Percentiles rank a stretch among this genome's conserved stretches.
These are phyloP conservation scores for Corniculantispora saksenae DNA, from an alignment of 2,329 filamentous ascomycete species.

Conservation along the genomic window DNA sequence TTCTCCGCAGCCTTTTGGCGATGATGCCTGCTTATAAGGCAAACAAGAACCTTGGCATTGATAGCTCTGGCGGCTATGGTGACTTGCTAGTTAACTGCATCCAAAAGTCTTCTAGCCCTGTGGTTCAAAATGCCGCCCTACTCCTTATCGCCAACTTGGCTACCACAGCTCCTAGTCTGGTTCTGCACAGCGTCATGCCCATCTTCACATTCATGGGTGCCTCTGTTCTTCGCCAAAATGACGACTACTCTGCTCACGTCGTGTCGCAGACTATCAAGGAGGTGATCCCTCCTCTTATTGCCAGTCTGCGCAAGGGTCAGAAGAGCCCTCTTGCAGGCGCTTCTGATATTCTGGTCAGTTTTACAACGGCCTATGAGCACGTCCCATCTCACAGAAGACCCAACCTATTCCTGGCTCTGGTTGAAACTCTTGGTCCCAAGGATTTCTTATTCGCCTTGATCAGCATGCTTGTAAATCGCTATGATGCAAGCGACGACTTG, in stretches of 20 bases:
- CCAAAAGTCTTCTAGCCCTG: constrained; percentile 84
- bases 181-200: constrained; percentile 97
- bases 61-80: constrained; percentile 77
- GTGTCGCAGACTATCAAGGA: constrained; percentile 93
- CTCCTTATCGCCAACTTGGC: constrained; percentile 86
- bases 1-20: constrained; percentile 76
- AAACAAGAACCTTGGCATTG: constrained; percentile 64
- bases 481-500: constrained; percentile 74
- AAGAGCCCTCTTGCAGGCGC: constrained; percentile 78
- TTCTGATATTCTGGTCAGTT: constrained; percentile 89
- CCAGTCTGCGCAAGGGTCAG: constrained; percentile 78
- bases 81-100: constrained; percentile 94
- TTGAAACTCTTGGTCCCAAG: constrained; percentile 79
- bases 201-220: constrained; percentile 98
- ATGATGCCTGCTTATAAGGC: constrained; percentile 78
- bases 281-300: constrained; percentile 88
- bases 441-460: constrained; percentile 88
- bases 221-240: constrained; percentile 86
- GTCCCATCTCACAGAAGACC: constrained; percentile 85
- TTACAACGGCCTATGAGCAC: constrained; percentile 94
- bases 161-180: constrained; percentile 82
- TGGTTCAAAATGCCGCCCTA: constrained; percentile 89
- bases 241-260: constrained; percentile 95
- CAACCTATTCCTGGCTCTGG: constrained; percentile 79
- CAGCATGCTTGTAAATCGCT: constrained; percentile 87